Evolutionary conservation across 805 yeast genomes (phyloP).

Genomic region (Cyberlindnera bimundalis): DNA sequence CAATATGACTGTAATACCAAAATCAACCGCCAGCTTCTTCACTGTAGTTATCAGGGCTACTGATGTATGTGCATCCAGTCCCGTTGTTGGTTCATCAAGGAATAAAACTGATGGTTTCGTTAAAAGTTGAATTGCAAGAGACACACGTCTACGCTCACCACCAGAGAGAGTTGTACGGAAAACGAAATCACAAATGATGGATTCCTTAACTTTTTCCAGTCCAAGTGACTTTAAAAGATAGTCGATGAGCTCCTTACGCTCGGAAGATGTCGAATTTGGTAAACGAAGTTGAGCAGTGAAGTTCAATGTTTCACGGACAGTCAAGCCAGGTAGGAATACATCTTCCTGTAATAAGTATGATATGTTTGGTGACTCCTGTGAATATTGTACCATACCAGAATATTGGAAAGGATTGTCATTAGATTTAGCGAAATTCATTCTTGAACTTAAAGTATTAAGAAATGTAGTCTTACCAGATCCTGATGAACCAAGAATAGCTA

Average conservation of each 20-base stretch:
- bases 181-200: constrained; percentile 37
- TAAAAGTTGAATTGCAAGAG: constrained; percentile 74
- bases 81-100: constrained; percentile 87
- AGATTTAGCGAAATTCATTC: constrained; percentile 24
- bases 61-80: constrained; percentile 78
- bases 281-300: constrained; percentile 72
- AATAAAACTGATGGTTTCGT: constrained; percentile 74
- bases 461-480: constrained; percentile 87
- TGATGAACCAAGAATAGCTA: constrained; percentile 85
- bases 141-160: constrained; percentile 76
- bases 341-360: constrained; percentile 79
- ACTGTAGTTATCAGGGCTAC: constrained; percentile 58
- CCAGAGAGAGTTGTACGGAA: constrained; percentile 64
- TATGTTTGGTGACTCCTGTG: constrained; percentile 27
- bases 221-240: constrained; percentile 64
- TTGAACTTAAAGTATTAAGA: constrained; percentile 59
- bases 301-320: constrained; percentile 65
- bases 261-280: constrained; percentile 42
- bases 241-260: constrained; percentile 48
- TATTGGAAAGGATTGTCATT: constrained; percentile 33
- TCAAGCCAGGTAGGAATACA: constrained; percentile 62
- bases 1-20: constrained; percentile 68
- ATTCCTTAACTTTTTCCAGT: constrained; percentile 58
- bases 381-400: constrained; percentile 39
- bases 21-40: constrained; percentile 47